Evolutionary conservation across 257 asterid species (phyloP), one percentile per base, ranked within the genome.

Genomic region (Knoxia roxburghii): DNA sequence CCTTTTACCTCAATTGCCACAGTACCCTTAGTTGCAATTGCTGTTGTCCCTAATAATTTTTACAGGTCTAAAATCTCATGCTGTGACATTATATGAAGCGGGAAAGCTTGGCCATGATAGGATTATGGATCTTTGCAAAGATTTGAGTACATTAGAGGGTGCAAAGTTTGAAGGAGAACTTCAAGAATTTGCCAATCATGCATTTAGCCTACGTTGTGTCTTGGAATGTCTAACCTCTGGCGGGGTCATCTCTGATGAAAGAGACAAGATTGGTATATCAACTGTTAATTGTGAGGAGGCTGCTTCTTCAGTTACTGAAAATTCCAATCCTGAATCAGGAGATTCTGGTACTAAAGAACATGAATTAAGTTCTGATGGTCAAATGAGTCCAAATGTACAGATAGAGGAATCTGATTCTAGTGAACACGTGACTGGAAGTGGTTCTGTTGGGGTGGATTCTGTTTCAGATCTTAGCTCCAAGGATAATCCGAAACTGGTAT

Each of bases 181-280:
- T 73, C 97, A 90, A 86, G 97, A 94, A 79, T 94, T 94, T 64
- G 97, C 99, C 67, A 85, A 94, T 81, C 99, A 94, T 80, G 99
- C 99, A 60, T 94, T 94, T 84, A 94, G 99, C 74, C 88, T 94
- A 61, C 84, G 99, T 58, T 87, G 96, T 80, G 78, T 90, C 76
- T 84, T 94, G 79, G 96, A 94, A 81, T 94, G 99, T 79, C 85
- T 94, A 69, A 83, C 86, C 43, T 94, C 97, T 43, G 99, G 99
- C 59, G 99, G 97, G 63, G 72, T 78, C 71, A 75, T 70, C 73
- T 70, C 86, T 70, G 86, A 83, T 54, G 88, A 69, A 70, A 82
- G 62, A 58, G 88, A 73, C 51, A 80, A 69, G 68, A 61, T 64
- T 35, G 80, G 72, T 20, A 48, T 73, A 46, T 71, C 69, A 71